These are phyloP conservation scores for Anthoceros angustus DNA, from an alignment of 225 moss, liverwort and hornwort species.

Conservation along the genomic window DNA sequence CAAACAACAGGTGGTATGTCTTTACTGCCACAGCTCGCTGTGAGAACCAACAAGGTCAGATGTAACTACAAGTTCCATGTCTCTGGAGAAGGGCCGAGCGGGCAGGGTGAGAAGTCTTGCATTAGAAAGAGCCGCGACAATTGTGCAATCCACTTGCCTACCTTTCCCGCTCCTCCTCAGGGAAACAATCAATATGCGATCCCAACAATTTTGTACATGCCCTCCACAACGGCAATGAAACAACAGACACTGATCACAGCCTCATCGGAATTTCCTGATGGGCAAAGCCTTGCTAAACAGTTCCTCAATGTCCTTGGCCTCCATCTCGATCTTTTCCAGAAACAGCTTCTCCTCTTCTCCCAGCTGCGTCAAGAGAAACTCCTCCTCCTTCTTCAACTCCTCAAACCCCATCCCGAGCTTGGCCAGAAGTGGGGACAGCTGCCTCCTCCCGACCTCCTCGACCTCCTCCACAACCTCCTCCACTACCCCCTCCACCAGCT, in stretches of 20 bases:
- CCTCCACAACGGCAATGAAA: no score
- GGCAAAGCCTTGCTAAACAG: conserved; percentile 62
- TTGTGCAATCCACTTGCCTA: no score
- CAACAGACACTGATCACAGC: neutral
- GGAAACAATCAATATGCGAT: no score
- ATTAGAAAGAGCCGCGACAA: no score
- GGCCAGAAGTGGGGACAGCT: conserved; percentile 16
- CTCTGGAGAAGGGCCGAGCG: no score
- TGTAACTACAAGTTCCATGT: no score
- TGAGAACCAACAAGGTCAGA: no score
- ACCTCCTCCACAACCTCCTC: conserved; percentile 22
- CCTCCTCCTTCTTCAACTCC: conserved; percentile 38
- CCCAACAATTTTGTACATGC: no score
- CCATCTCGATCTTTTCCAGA: conserved; percentile 48
- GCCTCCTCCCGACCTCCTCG: conserved; percentile 18
- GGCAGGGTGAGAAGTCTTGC: no score
- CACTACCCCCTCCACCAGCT: conserved; percentile 32
- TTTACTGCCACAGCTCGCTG: no score
- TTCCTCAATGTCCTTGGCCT: conserved; percentile 40
- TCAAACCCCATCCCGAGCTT: conserved; percentile 23
- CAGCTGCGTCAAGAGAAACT: conserved; percentile 28
- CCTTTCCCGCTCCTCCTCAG: no score
- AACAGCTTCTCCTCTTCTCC: conserved; percentile 68
- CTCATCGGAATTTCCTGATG: conserved; percentile 41
- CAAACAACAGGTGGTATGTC: no score